Evolutionary conservation across 2,329 filamentous ascomycete species (phyloP).

Genomic region (Aspergillus sp.): DNA sequence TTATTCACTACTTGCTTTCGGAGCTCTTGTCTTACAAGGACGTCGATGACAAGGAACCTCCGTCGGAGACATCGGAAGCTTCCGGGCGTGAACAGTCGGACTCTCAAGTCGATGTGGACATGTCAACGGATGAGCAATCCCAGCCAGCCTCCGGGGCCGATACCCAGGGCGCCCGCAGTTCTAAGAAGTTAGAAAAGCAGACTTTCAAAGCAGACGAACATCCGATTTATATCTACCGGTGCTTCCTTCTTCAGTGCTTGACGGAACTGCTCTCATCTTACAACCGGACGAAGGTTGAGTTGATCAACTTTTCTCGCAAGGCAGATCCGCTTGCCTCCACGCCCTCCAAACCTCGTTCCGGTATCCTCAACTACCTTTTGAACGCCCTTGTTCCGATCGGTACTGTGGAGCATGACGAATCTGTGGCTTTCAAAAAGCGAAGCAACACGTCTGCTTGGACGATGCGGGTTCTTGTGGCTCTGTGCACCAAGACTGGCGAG

Average conservation of each 20-base stretch:
- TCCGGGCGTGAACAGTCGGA: conserved; percentile 26
- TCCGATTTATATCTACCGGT: conserved; percentile 92
- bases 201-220: conserved; percentile 87
- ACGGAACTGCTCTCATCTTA: conserved; percentile 86
- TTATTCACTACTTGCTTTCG: conserved; percentile 88
- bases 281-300: conserved; percentile 91
- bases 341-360: conserved; percentile 87
- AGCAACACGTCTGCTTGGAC: conserved; percentile 76
- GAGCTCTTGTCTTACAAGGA: conserved; percentile 88
- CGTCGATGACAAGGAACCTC: conserved; percentile 72
- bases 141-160: conserved; percentile 26
- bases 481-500: conserved; percentile 83
- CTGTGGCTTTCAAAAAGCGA: conserved; percentile 73
- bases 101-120: conserved; percentile 42
- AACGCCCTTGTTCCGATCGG: conserved; percentile 64
- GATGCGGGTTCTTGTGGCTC: conserved; percentile 73
- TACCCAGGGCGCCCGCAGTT: conserved; percentile 26
- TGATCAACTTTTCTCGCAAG: conserved; percentile 97
- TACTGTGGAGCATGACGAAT: conserved; percentile 63
- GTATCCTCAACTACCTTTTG: conserved; percentile 86
- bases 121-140: conserved; percentile 36
- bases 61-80: conserved; percentile 23
- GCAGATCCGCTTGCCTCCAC: conserved; percentile 74
- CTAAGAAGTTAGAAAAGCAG: conserved; percentile 60
- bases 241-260: conserved; percentile 86